Evolutionary conservation across 306 rosid species (phyloP).

Genomic region (Medicago lupulina): DNA sequence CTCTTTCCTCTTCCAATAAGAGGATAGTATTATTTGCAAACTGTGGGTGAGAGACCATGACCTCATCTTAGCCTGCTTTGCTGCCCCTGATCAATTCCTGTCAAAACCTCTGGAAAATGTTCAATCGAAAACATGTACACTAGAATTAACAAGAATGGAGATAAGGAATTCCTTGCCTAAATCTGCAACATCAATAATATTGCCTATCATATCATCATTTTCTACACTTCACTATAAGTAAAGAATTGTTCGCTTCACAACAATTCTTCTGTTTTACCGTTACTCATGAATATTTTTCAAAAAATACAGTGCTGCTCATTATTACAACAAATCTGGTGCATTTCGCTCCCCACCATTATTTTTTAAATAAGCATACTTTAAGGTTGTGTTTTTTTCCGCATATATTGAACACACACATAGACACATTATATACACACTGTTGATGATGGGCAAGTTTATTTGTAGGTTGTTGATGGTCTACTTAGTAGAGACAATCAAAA

Average conservation of each 20-base stretch:
- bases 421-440: background rate
- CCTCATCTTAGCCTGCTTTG: slow-evolving; percentile 11
- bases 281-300: slow-evolving; percentile 34
- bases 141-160: slow-evolving; percentile 28
- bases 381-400: slow-evolving; percentile 29
- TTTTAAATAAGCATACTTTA: slow-evolving; percentile 6
- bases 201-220: slow-evolving; percentile 18
- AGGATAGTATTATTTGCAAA: slow-evolving; percentile 8
- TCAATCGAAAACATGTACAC: slow-evolving; percentile 2
- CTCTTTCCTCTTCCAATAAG: background rate
- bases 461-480: slow-evolving; percentile 97
- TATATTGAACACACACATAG: slow-evolving; percentile 6
- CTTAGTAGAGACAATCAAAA: slow-evolving; percentile 93
- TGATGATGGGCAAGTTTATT: slow-evolving; percentile 20
- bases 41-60: slow-evolving; percentile 27
- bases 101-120: slow-evolving; percentile 13
- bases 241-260: slow-evolving; percentile 23
- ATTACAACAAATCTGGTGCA: slow-evolving; percentile 13
- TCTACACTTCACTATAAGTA: slow-evolving; percentile 14
- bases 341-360: slow-evolving; percentile 14
- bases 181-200: slow-evolving; percentile 11
- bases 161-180: background rate
- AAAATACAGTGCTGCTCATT: slow-evolving; percentile 4
- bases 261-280: slow-evolving; percentile 16
- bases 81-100: slow-evolving; percentile 23